Percentiles rank a stretch among this genome's conserved stretches.
Conservation (phyloP, 495 filamentous ascomycete genomes). For the Penicillium soppii region DNA sequence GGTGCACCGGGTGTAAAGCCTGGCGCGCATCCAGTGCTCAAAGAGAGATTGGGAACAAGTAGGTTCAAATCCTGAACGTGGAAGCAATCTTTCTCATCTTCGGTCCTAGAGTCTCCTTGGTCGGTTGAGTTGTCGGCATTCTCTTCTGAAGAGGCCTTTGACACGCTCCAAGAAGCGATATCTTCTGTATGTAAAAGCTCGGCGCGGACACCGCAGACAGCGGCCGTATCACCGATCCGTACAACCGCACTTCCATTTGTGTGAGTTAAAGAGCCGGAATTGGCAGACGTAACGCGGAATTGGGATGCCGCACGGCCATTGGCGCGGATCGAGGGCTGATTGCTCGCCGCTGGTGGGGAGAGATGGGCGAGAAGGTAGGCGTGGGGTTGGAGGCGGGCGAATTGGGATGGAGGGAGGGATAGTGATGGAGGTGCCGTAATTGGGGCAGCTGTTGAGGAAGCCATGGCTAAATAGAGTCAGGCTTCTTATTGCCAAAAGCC, state of each 20-base stretch:
- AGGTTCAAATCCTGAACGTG: slow-evolving; percentile 63
- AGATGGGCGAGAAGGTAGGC: slow-evolving; percentile 90
- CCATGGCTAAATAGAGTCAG: slow-evolving; percentile 13
- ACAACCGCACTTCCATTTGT: slow-evolving; percentile 87
- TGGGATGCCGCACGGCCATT: slow-evolving; percentile 72
- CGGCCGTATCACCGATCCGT: slow-evolving; percentile 82
- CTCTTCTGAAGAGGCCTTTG: slow-evolving; percentile 22
- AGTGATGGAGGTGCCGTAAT: slow-evolving; percentile 45
- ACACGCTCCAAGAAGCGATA: slow-evolving; percentile 63
- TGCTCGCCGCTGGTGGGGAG: slow-evolving; percentile 53
- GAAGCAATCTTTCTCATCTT: slow-evolving; percentile 49
- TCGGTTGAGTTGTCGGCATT: slow-evolving; percentile 25
- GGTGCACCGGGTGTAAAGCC: slow-evolving; percentile 80
- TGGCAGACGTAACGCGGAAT: slow-evolving; percentile 67
- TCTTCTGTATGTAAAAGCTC: slow-evolving; percentile 75
- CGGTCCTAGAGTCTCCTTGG: slow-evolving; percentile 3
- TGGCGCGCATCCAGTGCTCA: slow-evolving; percentile 84
- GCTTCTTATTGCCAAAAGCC: neutral
- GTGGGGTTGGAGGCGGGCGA: slow-evolving; percentile 85
- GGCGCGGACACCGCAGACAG: slow-evolving; percentile 85
- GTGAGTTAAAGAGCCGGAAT: slow-evolving; percentile 80
- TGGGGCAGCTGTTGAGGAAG: slow-evolving; percentile 18
- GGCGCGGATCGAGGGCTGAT: slow-evolving; percentile 62
- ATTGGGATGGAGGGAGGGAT: slow-evolving; percentile 75
- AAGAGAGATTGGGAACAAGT: slow-evolving; percentile 88